Conservation (phyloP, 495 filamentous ascomycete genomes). For the Hyaloscypha bicolor region DNA sequence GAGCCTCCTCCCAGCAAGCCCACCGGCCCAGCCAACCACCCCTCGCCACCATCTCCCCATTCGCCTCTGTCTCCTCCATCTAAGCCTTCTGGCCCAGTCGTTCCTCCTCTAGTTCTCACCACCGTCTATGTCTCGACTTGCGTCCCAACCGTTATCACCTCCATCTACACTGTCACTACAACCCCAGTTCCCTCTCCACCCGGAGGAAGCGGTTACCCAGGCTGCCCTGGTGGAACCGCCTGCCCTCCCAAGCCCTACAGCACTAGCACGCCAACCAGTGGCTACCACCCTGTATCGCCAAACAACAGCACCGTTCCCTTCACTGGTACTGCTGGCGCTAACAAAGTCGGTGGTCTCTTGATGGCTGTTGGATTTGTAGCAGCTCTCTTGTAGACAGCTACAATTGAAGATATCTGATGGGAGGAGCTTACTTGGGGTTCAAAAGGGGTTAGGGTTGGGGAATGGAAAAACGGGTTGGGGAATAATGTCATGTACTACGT, state of each 20-base stretch:
- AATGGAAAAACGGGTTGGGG: background rate
- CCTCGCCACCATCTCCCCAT: background rate
- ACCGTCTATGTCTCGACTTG: conserved; percentile 42
- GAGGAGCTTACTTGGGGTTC: too few species aligned
- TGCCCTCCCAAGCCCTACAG: background rate
- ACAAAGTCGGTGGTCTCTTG: conserved; percentile 39
- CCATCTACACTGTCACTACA: conserved; percentile 24
- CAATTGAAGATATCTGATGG: background rate
- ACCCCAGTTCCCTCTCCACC: background rate
- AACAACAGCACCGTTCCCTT: conserved; percentile 23
- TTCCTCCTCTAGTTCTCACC: conserved; percentile 39
- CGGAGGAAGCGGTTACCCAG: background rate
- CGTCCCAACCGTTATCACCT: conserved; percentile 28
- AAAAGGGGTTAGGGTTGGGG: too few species aligned
- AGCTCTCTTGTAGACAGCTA: conserved; percentile 31
- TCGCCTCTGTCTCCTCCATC: background rate
- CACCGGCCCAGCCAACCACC: conserved; percentile 19
- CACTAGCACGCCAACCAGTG: conserved; percentile 17
- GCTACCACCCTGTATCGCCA: background rate
- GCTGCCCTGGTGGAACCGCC: background rate
- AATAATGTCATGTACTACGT: background rate
- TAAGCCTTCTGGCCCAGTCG: conserved; percentile 19
- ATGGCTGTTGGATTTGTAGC: conserved; percentile 38
- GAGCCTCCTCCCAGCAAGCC: background rate
- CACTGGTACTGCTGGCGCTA: conserved; percentile 36